A percentile compares a stretch with the other conserved stretches of the same genome.
Conservation (phyloP, 1,284 basidiomycete species). For the Marasmius fiardii region DNA sequence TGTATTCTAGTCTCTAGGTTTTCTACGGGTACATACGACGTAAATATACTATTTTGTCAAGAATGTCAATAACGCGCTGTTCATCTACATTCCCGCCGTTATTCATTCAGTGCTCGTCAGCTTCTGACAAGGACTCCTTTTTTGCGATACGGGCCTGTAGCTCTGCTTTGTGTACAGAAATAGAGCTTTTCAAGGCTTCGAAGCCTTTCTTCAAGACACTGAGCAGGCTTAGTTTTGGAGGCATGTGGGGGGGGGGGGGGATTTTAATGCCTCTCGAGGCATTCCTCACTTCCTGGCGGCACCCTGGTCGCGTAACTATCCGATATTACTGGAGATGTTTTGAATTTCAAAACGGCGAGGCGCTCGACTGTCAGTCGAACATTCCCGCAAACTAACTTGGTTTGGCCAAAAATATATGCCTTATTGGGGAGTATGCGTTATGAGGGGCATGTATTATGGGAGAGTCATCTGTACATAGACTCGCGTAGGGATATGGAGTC, state of each 20-base stretch:
- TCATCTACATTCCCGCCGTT: constrained; percentile 19
- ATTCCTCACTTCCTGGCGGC: too few relatives aligned
- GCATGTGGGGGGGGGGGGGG: background rate
- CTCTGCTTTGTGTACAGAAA: background rate
- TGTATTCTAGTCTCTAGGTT: too few relatives aligned
- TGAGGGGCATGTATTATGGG: background rate
- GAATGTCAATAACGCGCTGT: constrained; percentile 13
- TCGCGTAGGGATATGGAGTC: too few relatives aligned
- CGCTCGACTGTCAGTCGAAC: background rate
- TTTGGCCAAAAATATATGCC: background rate
- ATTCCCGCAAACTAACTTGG: background rate
- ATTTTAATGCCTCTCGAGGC: too few relatives aligned
- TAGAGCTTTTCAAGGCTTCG: background rate
- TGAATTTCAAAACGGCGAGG: background rate
- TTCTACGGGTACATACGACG: too few relatives aligned
- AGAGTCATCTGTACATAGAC: background rate
- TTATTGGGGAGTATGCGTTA: constrained; percentile 2
- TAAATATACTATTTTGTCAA: too few relatives aligned
- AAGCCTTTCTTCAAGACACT: constrained; percentile 1
- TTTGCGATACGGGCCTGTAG: background rate
- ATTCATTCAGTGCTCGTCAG: constrained; percentile 17
- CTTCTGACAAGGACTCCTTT: constrained; percentile 4
- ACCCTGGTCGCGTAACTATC: background rate
- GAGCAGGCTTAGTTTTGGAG: background rate
- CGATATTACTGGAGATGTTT: background rate